Percentiles rank a stretch among this genome's conserved stretches.
These are phyloP conservation scores for Chrysoporthe puriensis DNA, from an alignment of 2,329 filamentous ascomycete genomes.

Conservation along the genomic window DNA sequence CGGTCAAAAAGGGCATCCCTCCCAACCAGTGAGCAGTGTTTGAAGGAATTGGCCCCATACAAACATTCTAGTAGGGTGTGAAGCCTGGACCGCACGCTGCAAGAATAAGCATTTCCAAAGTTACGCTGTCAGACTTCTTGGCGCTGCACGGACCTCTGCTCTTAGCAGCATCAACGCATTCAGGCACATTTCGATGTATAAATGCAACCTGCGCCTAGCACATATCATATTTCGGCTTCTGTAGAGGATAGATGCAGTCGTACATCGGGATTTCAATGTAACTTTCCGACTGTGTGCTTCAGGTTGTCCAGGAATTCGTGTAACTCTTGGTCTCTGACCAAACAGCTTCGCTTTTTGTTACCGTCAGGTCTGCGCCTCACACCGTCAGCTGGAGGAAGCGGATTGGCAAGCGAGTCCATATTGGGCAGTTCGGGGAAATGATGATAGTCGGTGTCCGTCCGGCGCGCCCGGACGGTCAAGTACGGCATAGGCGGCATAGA, in stretches of 20 bases:
- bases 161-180: background rate
- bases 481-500: background rate
- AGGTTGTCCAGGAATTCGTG: background rate
- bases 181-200: background rate
- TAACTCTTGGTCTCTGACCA: background rate
- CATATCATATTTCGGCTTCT: background rate
- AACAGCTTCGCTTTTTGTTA: background rate
- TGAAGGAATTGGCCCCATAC: background rate
- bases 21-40: conserved; percentile 58
- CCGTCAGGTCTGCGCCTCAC: background rate
- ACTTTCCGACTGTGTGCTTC: background rate
- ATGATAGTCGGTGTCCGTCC: conserved; percentile 19
- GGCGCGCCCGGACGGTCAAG: conserved; percentile 1
- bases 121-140: background rate
- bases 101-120: background rate
- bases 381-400: background rate
- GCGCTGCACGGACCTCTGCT: conserved; percentile 1
- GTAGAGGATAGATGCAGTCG: background rate
- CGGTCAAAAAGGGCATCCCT: conserved; percentile 76
- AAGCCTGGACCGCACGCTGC: background rate
- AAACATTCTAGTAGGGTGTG: background rate
- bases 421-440: conserved; percentile 21
- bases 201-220: conserved; percentile 1
- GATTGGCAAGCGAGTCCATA: conserved; percentile 6
- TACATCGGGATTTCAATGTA: background rate